phyloP scores from a whole-genome alignment of 176 grass and related monocot genomes.

The Coix lacrymajobi region DNA sequence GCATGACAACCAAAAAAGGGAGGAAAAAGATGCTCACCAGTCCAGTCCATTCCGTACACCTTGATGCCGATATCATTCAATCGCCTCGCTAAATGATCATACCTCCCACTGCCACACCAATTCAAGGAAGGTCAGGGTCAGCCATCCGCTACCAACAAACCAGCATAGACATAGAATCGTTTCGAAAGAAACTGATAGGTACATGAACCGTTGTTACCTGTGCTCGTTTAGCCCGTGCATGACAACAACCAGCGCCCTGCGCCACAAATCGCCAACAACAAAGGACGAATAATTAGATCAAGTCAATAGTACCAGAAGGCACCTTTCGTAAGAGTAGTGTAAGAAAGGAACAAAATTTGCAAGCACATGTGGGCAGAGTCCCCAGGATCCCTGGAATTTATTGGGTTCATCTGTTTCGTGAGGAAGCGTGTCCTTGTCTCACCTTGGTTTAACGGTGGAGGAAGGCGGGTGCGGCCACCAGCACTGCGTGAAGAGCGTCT shows the following conservation, averaged over 20 bases:
- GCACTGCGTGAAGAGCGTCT: slow-evolving; percentile 78
- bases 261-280: slow-evolving; percentile 14
- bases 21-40: slow-evolving; percentile 41
- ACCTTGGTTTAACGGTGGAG: slow-evolving; percentile 36
- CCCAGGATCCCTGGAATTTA: neutral
- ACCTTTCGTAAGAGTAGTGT: neutral
- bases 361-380: neutral
- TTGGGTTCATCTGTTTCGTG: neutral
- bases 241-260: slow-evolving; percentile 70
- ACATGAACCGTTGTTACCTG: slow-evolving; percentile 42
- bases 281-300: slow-evolving; percentile 6
- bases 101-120: slow-evolving; percentile 63
- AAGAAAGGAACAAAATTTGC: neutral
- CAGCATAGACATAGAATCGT: neutral
- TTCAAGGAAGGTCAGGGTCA: slow-evolving; percentile 26
- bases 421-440: neutral
- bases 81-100: slow-evolving; percentile 70
- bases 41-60: slow-evolving; percentile 96
- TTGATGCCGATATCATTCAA: slow-evolving; percentile 81
- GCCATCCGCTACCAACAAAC: neutral
- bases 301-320: neutral
- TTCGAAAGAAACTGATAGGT: neutral
- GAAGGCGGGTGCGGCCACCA: slow-evolving; percentile 52
- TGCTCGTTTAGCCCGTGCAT: slow-evolving; percentile 97
- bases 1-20: neutral